Base-by-base conservation (phyloP, 441 rosid genomes). In the Populus tomentosa region DNA sequence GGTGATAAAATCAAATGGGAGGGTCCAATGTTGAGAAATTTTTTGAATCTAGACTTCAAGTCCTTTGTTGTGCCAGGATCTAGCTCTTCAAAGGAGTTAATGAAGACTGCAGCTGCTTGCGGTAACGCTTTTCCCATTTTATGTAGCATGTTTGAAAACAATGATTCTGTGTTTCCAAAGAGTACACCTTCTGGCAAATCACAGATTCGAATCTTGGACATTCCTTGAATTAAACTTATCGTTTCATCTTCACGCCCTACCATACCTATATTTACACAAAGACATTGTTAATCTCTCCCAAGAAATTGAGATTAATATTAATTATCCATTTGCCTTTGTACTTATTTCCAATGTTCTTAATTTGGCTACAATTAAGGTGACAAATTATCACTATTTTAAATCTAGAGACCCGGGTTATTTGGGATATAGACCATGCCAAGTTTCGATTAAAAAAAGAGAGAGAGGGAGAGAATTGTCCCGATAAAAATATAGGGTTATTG, bases 161-260 rank as follows among this genome's bases (percentile, higher is more conserved):
- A 20, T 2, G 94, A 91, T 11, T 86, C 76, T 24, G 79, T 10
- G 72, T 83, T 59, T 35, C 88, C 86, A 23, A 53, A 77, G 18
- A 83, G 62, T 46, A 91, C 78, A 75, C 95, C 97, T 75, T 89
- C 92, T 6, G 83, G 94, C 78, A 88, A 75, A 77, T 92, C 97
- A 30, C 75, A 36, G 6, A 82, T 76, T 73, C 78, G 81, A 0
- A 91, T 67, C 28, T 82, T 86, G 3, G 93, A 89, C 87, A 92
- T 79, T 28, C 97, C 97, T 24, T 89, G 80, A 61, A 94, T 81
- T 78, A 85, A 79, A 65, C 82, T 69, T 69, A 88, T 79, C 10
- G 78, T 40, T 38, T 88, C 83, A 28, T 89, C 86, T 82, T 84
- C 85, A 35, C 77, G 71, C 4, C 70, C 82, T 26, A 24, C 62